These are phyloP conservation scores for Lagenaria siceraria DNA, from an alignment of 306 rosid genomes.

Conservation along the genomic window DNA sequence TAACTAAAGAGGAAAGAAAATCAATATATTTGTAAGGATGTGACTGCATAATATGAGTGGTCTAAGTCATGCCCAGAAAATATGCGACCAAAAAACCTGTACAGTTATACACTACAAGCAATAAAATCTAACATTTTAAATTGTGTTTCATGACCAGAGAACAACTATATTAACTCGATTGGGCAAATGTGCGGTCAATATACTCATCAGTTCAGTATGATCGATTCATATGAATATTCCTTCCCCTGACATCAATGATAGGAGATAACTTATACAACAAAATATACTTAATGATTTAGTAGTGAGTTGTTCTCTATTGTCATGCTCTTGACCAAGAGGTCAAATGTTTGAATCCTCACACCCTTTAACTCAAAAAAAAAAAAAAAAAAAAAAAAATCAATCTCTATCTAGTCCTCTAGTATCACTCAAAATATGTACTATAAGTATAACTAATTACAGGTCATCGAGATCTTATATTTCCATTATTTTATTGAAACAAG, in stretches of 20 bases:
- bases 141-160: neutral
- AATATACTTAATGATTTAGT: neutral
- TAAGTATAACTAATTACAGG: neutral
- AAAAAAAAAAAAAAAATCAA: too few relatives aligned
- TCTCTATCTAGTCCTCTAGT: neutral
- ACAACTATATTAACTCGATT: neutral
- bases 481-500: neutral
- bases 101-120: neutral
- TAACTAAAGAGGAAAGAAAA: neutral
- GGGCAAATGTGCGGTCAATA: neutral
- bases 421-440: neutral
- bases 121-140: neutral
- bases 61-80: neutral
- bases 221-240: neutral
- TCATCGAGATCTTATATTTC: neutral
- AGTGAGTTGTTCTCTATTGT: neutral
- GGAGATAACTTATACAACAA: neutral
- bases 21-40: neutral
- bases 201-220: neutral
- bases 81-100: neutral
- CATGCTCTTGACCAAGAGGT: too few relatives aligned
- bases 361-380: too few relatives aligned
- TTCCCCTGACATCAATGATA: neutral
- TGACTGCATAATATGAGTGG: neutral
- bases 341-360: too few relatives aligned